These are phyloP conservation scores for Scortechinia acanthostroma DNA, from an alignment of 2,329 filamentous ascomycete genomes.

Conservation along the genomic window DNA sequence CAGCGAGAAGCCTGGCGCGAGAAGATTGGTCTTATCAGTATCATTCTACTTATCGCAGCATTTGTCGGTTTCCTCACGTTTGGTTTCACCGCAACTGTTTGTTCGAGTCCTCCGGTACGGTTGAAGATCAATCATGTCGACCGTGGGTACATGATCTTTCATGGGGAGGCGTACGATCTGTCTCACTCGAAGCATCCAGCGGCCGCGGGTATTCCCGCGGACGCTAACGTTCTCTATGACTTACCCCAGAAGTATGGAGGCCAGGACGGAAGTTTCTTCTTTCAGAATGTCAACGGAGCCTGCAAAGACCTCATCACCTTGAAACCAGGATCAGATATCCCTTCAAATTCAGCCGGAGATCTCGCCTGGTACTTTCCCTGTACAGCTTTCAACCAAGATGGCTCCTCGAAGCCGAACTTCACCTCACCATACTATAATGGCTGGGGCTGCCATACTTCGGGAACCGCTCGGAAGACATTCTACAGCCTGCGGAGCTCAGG, in stretches of 20 bases:
- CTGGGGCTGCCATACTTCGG: slow-evolving; percentile 80
- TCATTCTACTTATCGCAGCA: slow-evolving; percentile 80
- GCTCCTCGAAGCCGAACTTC: slow-evolving; percentile 69
- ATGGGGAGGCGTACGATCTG: slow-evolving; percentile 83
- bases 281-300: slow-evolving; percentile 95
- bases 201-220: slow-evolving; percentile 68
- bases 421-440: slow-evolving; percentile 71
- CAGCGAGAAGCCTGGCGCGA: slow-evolving; percentile 93
- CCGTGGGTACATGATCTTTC: slow-evolving; percentile 87
- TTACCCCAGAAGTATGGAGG: slow-evolving; percentile 75
- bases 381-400: slow-evolving; percentile 85
- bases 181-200: slow-evolving; percentile 70
- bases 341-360: slow-evolving; percentile 65
- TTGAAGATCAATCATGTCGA: slow-evolving; percentile 78
- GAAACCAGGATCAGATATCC: slow-evolving; percentile 67
- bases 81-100: slow-evolving; percentile 86
- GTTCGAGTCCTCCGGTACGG: slow-evolving; percentile 63
- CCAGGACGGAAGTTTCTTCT: slow-evolving; percentile 92
- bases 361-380: slow-evolving; percentile 98
- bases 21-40: slow-evolving; percentile 92
- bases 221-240: slow-evolving; percentile 79
- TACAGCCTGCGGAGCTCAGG: slow-evolving; percentile 67
- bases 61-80: slow-evolving; percentile 94
- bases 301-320: slow-evolving; percentile 85
- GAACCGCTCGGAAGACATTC: slow-evolving; percentile 62